phyloP scores from a whole-genome alignment of 2,329 filamentous ascomycete species.

The Fusarium marasasianum region DNA sequence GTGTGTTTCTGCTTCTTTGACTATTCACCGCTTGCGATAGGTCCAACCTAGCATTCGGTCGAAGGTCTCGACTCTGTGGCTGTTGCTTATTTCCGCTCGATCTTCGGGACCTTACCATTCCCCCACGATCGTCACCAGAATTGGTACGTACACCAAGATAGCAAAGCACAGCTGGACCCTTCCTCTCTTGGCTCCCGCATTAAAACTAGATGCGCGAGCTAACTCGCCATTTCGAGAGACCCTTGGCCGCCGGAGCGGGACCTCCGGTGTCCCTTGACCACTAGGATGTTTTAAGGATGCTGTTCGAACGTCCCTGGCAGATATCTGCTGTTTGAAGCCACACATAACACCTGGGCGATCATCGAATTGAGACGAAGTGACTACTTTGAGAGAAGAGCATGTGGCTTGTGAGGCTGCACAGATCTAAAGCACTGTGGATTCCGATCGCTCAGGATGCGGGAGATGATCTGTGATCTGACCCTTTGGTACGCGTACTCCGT shows the following conservation, averaged over 20 bases:
- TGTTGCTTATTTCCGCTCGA: constrained; percentile 11
- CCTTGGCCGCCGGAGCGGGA: constrained; percentile 5
- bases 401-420: constrained; percentile 18
- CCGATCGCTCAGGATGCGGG: neutral
- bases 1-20: neutral
- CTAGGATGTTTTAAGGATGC: constrained; percentile 2
- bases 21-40: neutral
- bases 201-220: neutral
- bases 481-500: neutral
- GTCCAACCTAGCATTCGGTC: neutral
- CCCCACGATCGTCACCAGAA: constrained; percentile 12
- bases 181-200: neutral
- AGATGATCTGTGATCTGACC: neutral
- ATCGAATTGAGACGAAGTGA: neutral
- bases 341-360: neutral
- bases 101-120: neutral
- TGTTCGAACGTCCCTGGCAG: neutral
- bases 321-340: neutral
- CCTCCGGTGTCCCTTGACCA: constrained; percentile 1
- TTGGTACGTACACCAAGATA: neutral
- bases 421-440: constrained; percentile 18
- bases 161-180: neutral
- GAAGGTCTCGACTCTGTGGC: neutral
- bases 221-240: neutral
- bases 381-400: neutral